Evolutionary conservation across 2,329 filamentous ascomycete species (phyloP), one percentile per base, ranked within the genome.

Genomic region (Trichoderma pleuroti): DNA sequence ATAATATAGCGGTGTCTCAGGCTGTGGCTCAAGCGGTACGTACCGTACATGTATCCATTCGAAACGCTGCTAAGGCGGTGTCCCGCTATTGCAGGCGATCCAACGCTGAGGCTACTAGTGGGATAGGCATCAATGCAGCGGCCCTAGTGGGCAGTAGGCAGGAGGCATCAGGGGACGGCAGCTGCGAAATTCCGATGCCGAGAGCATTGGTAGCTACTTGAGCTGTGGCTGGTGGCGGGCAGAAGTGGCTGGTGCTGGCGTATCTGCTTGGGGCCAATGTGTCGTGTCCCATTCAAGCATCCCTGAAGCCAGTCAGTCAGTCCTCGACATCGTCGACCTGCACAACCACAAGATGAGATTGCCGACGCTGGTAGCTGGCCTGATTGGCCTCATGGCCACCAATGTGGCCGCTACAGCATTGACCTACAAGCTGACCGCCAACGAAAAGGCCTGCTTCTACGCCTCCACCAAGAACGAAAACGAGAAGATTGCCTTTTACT

Each of bases 391-490:
- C 77, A 82, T 93, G 74, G 83, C 90, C 70, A 90, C 91, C 72
- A 84, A 92, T 72, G 92, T 91, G 67, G 90, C 92, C 68, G 94
- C 93, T 46, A 99, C 96, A 5, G 94, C 96, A 52, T 87, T 99
- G 79, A 99, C 96, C 61, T 99, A 98, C 86, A 93, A 94, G 83
- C 87, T 99, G 60, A 84, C 87, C 66, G 92, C 96, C 64, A 93
- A 97, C 84, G 96, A 98, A 86, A 94, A 93, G 83, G 93, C 96
- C 72, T 99, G 96, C 86, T 99, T 99, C 88, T 98, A 92, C 81
- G 88, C 93, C 70, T 85, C 89, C 75, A 91, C 95, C 69, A 90
- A 94, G 74, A 88, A 92, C 80, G 87, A 88, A 80, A 91, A 91
- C 76, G 89, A 92, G 77, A 99, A 99, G 88, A 86, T 99, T 75